Percentiles rank a stretch among this genome's conserved stretches.
phyloP scores from a whole-genome alignment of 306 rosid genomes.

The Macrotyloma uniflorum region DNA sequence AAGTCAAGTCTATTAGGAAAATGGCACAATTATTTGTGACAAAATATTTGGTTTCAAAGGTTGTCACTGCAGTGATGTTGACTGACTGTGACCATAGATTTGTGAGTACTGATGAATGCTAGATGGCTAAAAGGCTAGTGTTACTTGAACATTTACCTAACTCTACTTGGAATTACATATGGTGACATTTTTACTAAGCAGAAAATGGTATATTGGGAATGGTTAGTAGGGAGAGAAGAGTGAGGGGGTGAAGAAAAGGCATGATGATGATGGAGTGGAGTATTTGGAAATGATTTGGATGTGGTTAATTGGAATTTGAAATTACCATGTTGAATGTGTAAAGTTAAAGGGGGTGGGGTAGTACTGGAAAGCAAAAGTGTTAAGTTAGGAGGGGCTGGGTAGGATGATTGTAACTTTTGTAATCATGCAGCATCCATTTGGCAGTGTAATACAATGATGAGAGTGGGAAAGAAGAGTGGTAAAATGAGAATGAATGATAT shows the following conservation, averaged over 20 bases:
- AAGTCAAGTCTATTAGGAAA: conserved; percentile 3
- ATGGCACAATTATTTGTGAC: background rate
- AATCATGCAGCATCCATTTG: conserved; percentile 35
- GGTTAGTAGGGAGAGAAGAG: background rate
- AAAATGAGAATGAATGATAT: conserved; percentile 14
- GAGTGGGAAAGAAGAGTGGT: conserved; percentile 40
- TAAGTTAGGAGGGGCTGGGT: conserved; percentile 28
- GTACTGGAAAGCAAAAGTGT: conserved; percentile 15
- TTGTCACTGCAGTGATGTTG: conserved; percentile 27
- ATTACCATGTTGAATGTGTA: conserved; percentile 11
- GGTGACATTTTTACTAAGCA: background rate
- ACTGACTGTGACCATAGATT: conserved; percentile 26
- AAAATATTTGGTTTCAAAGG: conserved; percentile 4
- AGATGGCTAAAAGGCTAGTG: background rate
- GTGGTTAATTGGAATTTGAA: background rate
- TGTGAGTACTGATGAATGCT: background rate
- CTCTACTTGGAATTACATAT: background rate
- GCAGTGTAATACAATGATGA: conserved; percentile 36
- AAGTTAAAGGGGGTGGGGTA: conserved; percentile 15
- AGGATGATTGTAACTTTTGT: conserved; percentile 38
- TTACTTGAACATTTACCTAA: background rate
- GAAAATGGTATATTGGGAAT: too few relatives aligned
- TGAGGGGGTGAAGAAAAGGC: background rate
- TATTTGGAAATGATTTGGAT: conserved; percentile 18
- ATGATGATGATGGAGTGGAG: conserved; percentile 11